Percentiles rank a stretch among this genome's conserved stretches.
Conservation (phyloP, 805 yeast genomes). For the Saccharomycopsis vini region DNA sequence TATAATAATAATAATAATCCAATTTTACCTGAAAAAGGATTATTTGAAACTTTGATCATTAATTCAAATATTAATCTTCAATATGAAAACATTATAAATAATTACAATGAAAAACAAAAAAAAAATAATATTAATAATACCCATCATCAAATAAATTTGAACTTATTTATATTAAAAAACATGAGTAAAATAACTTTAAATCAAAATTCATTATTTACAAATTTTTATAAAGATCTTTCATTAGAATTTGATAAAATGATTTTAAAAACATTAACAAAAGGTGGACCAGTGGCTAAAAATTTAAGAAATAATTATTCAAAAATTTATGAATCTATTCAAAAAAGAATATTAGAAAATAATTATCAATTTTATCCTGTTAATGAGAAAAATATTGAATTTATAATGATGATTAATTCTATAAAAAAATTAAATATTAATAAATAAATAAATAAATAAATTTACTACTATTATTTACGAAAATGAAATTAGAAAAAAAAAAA, state of each 20-base stretch:
- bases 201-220: constrained; percentile 7
- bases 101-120: no score
- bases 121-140: not conserved
- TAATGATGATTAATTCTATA: constrained; percentile 16
- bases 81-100: not conserved
- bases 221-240: constrained; percentile 29
- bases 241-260: constrained; percentile 31
- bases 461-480: not conserved
- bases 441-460: not conserved
- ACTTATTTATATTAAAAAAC: constrained; percentile 11
- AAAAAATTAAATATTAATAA: constrained; percentile 4
- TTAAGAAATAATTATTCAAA: constrained; percentile 29
- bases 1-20: constrained; percentile 4
- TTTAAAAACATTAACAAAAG: constrained; percentile 35
- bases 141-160: not conserved
- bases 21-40: no score
- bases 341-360: constrained; percentile 19
- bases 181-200: constrained; percentile 3
- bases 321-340: constrained; percentile 27
- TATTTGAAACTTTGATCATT: not conserved
- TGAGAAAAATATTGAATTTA: constrained; percentile 15
- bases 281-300: constrained; percentile 40
- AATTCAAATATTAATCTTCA: not conserved
- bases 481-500: not conserved
- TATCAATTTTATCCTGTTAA: constrained; percentile 1